Base-by-base conservation (phyloP, 768 basidiomycete genomes). In the Boletus patriciae region DNA sequence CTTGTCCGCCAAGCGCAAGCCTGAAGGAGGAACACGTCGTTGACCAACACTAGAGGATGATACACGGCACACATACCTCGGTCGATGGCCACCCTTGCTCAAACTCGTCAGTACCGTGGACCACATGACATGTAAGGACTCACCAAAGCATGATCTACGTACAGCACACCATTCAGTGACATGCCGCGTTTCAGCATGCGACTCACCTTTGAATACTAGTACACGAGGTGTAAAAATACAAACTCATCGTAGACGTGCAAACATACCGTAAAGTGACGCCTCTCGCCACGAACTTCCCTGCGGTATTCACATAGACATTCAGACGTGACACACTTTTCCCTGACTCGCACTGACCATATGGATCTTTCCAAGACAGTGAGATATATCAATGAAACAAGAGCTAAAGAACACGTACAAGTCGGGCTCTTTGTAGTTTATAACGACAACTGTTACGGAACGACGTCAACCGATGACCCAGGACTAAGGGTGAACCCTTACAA, bases 1-100 rank as follows among this genome's bases (percentile, higher is more conserved):
- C 73, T 99, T 99, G 36, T 98, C 95, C 3, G 94, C 92, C 23
- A 99, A 80, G 11, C 96, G 90, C 6, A 98, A 78, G 6, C 89
- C 86, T 86, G 43, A n/a, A 31, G 15, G 18, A 55, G 11, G 25
- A 54, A 45, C 12, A 36, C 4, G 12, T 1, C 12, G 0, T 25
- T 27, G 4, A 27, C 19, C 21, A 41, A 19, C 31, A 16, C 16
- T 37, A 47, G 46, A 38, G 21, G 11, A 42, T 12, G 21, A 16
- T 13, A 23, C 42, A 23, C 4, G 8, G 23, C 23, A 44, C 4
- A 52, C 50, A 25, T 61, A 78, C 94, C 95, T 77, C 96, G 80
- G 64, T 98, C 95, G 53, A 98, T 84, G 0, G 95, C 95, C 46
- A 98, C 95, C 95, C 92, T 92, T 58, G 9, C 19, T 21, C 51